Conservation (phyloP, 352 stramenopile genomes). For the Paralagenidium karlingii region DNA sequence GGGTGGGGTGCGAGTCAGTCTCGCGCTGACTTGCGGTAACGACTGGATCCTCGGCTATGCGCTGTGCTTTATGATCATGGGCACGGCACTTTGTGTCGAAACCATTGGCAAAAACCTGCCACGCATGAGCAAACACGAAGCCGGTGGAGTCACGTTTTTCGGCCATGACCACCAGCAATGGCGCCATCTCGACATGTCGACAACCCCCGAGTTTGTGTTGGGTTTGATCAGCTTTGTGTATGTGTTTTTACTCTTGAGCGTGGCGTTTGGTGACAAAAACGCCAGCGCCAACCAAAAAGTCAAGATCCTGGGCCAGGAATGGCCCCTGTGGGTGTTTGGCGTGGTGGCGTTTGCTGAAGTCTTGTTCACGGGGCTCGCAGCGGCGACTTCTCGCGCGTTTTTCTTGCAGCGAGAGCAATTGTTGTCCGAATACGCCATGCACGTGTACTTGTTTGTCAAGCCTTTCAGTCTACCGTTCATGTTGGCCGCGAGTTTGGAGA, state of each 20-base stretch:
- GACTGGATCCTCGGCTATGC: conserved; percentile 78
- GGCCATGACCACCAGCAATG: conserved; percentile 53
- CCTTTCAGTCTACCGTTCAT: conserved; percentile 64
- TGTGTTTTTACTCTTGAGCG: conserved; percentile 63
- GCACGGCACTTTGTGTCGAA: conserved; percentile 61
- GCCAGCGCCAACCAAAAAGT: conserved; percentile 32
- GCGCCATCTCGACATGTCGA: conserved; percentile 59
- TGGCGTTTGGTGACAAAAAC: conserved; percentile 46
- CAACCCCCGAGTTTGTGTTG: conserved; percentile 70
- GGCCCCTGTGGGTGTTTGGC: conserved; percentile 79
- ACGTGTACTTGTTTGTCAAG: conserved; percentile 60
- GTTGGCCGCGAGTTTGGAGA: conserved; percentile 57
- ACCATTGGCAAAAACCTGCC: conserved; percentile 74
- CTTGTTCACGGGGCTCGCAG: conserved; percentile 53
- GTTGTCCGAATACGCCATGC: conserved; percentile 55
- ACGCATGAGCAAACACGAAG: conserved; percentile 70
- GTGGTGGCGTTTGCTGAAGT: conserved; percentile 74
- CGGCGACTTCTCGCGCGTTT: conserved; percentile 66
- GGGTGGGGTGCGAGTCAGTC: conserved; percentile 45
- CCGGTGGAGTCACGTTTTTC: conserved; percentile 74
- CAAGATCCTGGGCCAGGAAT: conserved; percentile 42
- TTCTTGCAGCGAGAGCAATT: conserved; percentile 72
- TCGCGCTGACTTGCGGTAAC: conserved; percentile 44
- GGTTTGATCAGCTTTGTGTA: conserved; percentile 80
- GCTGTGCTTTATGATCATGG: conserved; percentile 70